A percentile compares a stretch with the other conserved stretches of the same genome.
These are phyloP conservation scores for Cystobasidium tubakii DNA, from an alignment of 768 basidiomycete genomes.

Conservation along the genomic window DNA sequence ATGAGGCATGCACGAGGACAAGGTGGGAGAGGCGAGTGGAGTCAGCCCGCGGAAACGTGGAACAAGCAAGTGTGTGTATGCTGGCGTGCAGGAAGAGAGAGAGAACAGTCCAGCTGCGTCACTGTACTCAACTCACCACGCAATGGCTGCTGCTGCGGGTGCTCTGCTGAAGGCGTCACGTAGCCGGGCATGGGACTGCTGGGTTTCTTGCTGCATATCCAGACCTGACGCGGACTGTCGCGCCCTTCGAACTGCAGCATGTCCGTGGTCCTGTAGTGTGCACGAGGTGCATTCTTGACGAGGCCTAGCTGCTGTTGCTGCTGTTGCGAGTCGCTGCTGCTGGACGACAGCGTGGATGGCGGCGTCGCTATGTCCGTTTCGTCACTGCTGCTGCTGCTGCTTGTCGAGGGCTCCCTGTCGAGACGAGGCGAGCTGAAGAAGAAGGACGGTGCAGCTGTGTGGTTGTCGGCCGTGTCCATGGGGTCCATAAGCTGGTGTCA, in stretches of 20 bases:
- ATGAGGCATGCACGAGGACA: background rate
- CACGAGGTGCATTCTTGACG: background rate
- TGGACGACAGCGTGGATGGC: constrained; percentile 1
- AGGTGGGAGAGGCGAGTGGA: background rate
- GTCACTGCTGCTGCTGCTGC: constrained; percentile 19
- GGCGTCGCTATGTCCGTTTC: background rate
- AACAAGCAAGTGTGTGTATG: background rate
- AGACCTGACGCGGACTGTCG: background rate
- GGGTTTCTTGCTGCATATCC: constrained; percentile 21
- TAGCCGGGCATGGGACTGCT: constrained; percentile 17
- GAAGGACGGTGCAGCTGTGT: constrained; percentile 10
- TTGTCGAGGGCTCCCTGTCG: background rate
- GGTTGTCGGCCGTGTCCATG: background rate
- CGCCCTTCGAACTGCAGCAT: constrained; percentile 27
- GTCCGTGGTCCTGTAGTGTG: constrained; percentile 5
- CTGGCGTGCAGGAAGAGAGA: too few relatives aligned
- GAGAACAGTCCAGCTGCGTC: too few relatives aligned
- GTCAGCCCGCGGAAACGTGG: background rate
- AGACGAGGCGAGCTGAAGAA: background rate
- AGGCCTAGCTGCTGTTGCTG: constrained; percentile 8
- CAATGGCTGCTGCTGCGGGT: background rate
- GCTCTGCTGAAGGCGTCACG: constrained; percentile 3
- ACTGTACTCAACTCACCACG: background rate
- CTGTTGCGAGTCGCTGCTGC: constrained; percentile 5
- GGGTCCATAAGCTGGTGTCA: too few relatives aligned